phyloP scores from a whole-genome alignment of 108 stramenopile genomes.

The Mayamaea pseudoterrestris region DNA sequence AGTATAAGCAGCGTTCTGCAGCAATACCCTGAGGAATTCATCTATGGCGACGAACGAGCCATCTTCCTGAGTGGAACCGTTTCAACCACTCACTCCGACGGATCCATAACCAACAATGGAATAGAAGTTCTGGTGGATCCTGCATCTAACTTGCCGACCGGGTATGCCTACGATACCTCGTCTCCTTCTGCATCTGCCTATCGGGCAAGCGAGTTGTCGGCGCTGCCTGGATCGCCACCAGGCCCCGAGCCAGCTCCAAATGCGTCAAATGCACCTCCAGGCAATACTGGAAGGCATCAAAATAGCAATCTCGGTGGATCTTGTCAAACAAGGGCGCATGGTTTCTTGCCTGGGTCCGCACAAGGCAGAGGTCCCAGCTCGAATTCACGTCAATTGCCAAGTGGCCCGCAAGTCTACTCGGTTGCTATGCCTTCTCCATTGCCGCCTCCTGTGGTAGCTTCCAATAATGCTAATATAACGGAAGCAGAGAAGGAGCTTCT shows the following conservation, averaged over 20 bases:
- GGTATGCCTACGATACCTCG: conserved; percentile 1
- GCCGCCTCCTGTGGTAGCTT: not conserved
- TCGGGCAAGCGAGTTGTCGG: no score
- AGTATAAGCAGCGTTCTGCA: conserved; percentile 6
- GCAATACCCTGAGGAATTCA: conserved; percentile 2
- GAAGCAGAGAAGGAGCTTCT: conserved; percentile 16
- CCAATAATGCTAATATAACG: conserved; percentile 21
- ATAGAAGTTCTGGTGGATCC: not conserved
- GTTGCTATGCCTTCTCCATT: no score
- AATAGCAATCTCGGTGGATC: no score
- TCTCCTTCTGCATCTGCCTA: no score
- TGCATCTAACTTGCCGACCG: conserved; percentile 1
- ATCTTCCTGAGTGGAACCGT: not conserved
- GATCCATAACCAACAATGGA: not conserved
- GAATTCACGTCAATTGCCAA: not conserved
- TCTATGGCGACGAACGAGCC: not conserved
- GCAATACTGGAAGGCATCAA: no score
- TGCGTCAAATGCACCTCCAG: no score
- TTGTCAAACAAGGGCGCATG: no score
- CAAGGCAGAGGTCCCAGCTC: no score
- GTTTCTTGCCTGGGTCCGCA: no score
- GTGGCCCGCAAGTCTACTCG: not conserved
- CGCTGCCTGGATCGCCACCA: no score
- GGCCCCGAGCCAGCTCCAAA: no score
- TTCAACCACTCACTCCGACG: no score